Evolutionary conservation across 441 rosid species (phyloP).

Genomic region (Erodium moschatum): DNA sequence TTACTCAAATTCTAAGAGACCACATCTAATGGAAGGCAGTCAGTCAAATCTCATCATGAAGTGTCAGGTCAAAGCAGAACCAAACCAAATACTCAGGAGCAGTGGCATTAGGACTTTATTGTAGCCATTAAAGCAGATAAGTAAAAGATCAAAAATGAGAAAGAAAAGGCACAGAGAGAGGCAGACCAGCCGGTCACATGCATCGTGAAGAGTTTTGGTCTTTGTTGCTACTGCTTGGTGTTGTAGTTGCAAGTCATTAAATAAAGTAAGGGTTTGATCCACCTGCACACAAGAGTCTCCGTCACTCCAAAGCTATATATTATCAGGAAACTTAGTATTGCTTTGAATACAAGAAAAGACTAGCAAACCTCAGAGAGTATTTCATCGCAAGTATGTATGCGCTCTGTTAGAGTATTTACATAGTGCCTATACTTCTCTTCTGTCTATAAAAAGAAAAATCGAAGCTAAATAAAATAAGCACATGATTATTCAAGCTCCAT

Average conservation of each 20-base stretch:
- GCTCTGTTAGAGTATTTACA: conserved; percentile 65
- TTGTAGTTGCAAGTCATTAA: conserved; percentile 77
- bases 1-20: not conserved
- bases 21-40: not conserved
- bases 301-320: not conserved
- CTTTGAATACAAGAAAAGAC: not conserved
- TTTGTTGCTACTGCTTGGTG: conserved; percentile 89
- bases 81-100: not conserved
- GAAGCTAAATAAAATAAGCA: conserved; percentile 13
- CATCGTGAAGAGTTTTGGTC: conserved; percentile 98
- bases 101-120: not conserved
- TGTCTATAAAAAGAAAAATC: conserved; percentile 36
- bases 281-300: conserved; percentile 39
- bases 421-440: conserved; percentile 93
- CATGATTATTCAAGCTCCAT: conserved; percentile 7
- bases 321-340: no score
- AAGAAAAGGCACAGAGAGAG: conserved; percentile 15
- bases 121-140: not conserved
- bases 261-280: conserved; percentile 80
- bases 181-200: conserved; percentile 83
- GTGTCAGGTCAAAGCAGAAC: not conserved
- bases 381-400: conserved; percentile 81
- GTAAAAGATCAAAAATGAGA: conserved; percentile 5
- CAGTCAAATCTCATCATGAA: not conserved
- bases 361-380: conserved; percentile 47